These are phyloP conservation scores for Pseudogymnoascus sp. DNA, from an alignment of 2,329 filamentous ascomycete genomes.

Conservation along the genomic window DNA sequence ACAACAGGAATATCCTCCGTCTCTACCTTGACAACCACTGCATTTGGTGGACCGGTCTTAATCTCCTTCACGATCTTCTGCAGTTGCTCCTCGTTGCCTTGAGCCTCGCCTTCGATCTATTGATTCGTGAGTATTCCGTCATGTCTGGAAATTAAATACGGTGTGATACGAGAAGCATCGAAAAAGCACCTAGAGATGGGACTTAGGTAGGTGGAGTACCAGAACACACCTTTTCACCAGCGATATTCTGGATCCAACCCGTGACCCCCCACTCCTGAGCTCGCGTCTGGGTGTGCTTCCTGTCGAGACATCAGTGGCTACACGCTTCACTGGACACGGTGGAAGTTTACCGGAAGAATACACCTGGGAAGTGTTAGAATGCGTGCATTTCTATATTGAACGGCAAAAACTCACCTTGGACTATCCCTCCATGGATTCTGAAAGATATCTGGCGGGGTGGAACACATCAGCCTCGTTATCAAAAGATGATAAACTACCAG, in stretches of 20 bases:
- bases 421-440: not conserved
- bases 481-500: not conserved
- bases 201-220: not conserved
- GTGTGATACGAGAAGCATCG: not conserved
- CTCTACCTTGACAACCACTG: slow-evolving; percentile 65
- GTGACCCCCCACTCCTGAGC: slow-evolving; percentile 37
- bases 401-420: not conserved
- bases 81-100: slow-evolving; percentile 58
- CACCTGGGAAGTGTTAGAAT: not conserved
- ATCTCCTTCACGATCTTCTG: slow-evolving; percentile 64
- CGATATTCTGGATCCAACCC: slow-evolving; percentile 51
- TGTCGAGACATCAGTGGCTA: not conserved
- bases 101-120: slow-evolving; percentile 80
- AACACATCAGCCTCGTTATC: not conserved
- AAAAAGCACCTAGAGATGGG: not conserved
- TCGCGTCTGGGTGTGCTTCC: not conserved
- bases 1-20: slow-evolving; percentile 54
- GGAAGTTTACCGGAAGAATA: not conserved
- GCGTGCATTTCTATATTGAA: not conserved
- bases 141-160: not conserved
- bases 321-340: not conserved
- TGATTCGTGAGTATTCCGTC: not conserved
- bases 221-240: slow-evolving; percentile 40
- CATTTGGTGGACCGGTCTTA: slow-evolving; percentile 60
- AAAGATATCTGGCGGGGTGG: not conserved